Percentiles rank a stretch among this genome's conserved stretches.
These are phyloP conservation scores for Claviceps quebecensis DNA, from an alignment of 2,329 filamentous ascomycete species.

Conservation along the genomic window DNA sequence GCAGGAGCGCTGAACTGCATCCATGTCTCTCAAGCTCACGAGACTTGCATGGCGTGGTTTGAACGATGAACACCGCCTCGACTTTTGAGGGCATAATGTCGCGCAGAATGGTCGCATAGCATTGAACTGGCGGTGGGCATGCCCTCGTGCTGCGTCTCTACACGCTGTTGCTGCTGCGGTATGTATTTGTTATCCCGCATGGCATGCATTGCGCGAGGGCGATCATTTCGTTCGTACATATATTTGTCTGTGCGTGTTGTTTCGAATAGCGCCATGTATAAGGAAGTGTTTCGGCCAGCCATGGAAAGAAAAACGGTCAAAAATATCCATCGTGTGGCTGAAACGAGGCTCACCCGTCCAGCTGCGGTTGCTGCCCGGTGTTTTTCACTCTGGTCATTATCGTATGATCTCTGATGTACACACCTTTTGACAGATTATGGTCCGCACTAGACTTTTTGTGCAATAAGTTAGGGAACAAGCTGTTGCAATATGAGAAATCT, in stretches of 20 bases:
- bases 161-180: background rate
- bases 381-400: too few relatives aligned
- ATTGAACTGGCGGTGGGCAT: background rate
- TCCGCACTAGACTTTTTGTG: too few relatives aligned
- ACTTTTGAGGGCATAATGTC: background rate
- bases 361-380: background rate
- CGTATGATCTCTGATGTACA: too few relatives aligned
- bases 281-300: background rate
- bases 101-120: background rate
- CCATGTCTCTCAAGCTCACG: background rate
- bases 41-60: background rate
- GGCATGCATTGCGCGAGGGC: background rate
- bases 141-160: background rate
- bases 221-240: background rate
- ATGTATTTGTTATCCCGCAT: background rate
- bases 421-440: too few relatives aligned
- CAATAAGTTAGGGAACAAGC: too few relatives aligned
- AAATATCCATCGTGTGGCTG: background rate
- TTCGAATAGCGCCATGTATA: background rate
- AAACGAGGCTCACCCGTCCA: background rate
- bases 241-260: background rate
- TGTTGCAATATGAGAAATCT: too few relatives aligned
- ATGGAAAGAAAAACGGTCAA: background rate
- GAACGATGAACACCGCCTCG: background rate
- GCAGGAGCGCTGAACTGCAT: background rate